A percentile compares a stretch with the other conserved stretches of the same genome.
phyloP scores from a whole-genome alignment of 768 basidiomycete species.

The Punctularia strigosozonata region DNA sequence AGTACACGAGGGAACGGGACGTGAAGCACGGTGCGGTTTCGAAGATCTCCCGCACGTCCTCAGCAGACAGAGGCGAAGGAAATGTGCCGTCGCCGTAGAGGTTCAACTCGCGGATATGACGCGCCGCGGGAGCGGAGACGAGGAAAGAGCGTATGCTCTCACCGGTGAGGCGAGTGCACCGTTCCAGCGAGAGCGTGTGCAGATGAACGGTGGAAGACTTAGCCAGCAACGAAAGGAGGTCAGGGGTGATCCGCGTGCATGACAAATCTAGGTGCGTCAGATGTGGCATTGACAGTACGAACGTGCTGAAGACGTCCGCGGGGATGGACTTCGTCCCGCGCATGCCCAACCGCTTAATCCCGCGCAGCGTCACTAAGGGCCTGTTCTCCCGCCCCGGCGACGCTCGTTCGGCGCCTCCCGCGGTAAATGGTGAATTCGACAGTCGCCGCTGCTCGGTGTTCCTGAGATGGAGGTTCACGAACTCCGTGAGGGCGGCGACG shows the following conservation, averaged over 20 bases:
- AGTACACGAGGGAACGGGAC: conserved; percentile 64
- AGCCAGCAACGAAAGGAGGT: conserved; percentile 59
- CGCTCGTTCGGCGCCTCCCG: conserved; percentile 19
- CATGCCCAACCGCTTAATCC: conserved; percentile 67
- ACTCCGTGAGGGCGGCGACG: conserved; percentile 73
- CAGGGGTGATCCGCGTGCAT: conserved; percentile 70
- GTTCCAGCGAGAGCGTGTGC: conserved; percentile 69
- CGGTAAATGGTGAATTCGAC: conserved; percentile 31
- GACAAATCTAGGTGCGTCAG: conserved; percentile 89
- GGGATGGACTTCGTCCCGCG: conserved; percentile 74
- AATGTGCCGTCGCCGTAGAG: conserved; percentile 86
- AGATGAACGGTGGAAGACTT: conserved; percentile 56
- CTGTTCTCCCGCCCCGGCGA: conserved; percentile 11
- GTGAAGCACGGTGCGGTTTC: conserved; percentile 69
- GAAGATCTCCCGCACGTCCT: conserved; percentile 59
- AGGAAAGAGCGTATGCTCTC: conserved; percentile 68
- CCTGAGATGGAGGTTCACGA: conserved; percentile 63
- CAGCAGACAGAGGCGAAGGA: conserved; percentile 52
- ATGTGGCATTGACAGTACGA: conserved; percentile 72
- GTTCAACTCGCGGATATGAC: conserved; percentile 62
- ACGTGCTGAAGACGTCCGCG: conserved; percentile 53
- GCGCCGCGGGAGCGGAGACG: conserved; percentile 50
- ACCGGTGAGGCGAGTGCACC: conserved; percentile 78
- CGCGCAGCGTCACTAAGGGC: conserved; percentile 41
- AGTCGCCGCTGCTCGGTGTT: conserved; percentile 28